Percentiles rank a stretch among this genome's conserved stretches.
Conservation (phyloP, 2,329 filamentous ascomycete species). For the Fusarium miscanthi region DNA sequence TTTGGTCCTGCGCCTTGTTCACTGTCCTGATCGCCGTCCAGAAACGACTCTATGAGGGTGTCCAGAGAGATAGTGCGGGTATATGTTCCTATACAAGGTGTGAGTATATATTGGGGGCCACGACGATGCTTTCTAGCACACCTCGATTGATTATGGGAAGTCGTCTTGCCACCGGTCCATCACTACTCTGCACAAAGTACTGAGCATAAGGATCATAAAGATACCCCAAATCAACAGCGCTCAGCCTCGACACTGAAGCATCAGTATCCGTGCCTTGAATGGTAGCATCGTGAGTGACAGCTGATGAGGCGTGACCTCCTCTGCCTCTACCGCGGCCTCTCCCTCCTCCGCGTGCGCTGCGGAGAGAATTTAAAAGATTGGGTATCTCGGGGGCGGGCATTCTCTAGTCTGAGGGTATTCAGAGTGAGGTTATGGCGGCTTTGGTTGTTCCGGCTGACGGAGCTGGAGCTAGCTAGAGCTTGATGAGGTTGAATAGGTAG, state of each 20-base stretch:
- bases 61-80: slow-evolving; percentile 88
- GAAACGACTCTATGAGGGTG: slow-evolving; percentile 76
- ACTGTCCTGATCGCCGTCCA: slow-evolving; percentile 56
- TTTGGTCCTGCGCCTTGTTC: slow-evolving; percentile 52
- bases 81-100: slow-evolving; percentile 80
- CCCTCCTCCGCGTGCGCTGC: slow-evolving; percentile 55
- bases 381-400: slow-evolving; percentile 84
- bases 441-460: slow-evolving; percentile 13
- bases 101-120: slow-evolving; percentile 23
- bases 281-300: slow-evolving; percentile 72
- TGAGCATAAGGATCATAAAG: slow-evolving; percentile 82
- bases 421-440: not conserved
- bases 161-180: slow-evolving; percentile 67
- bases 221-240: slow-evolving; percentile 87
- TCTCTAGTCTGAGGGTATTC: slow-evolving; percentile 8
- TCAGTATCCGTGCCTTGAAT: slow-evolving; percentile 94
- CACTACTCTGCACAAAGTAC: slow-evolving; percentile 68
- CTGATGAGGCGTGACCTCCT: slow-evolving; percentile 49
- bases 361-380: slow-evolving; percentile 72
- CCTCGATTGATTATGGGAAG: slow-evolving; percentile 96
- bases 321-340: slow-evolving; percentile 44
- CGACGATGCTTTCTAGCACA: slow-evolving; percentile 51
- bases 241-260: slow-evolving; percentile 87
- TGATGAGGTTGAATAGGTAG: not conserved
- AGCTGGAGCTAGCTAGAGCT: not conserved